Conservation (phyloP, 176 grass and related monocot genomes). For the Hordeum marinum region DNA sequence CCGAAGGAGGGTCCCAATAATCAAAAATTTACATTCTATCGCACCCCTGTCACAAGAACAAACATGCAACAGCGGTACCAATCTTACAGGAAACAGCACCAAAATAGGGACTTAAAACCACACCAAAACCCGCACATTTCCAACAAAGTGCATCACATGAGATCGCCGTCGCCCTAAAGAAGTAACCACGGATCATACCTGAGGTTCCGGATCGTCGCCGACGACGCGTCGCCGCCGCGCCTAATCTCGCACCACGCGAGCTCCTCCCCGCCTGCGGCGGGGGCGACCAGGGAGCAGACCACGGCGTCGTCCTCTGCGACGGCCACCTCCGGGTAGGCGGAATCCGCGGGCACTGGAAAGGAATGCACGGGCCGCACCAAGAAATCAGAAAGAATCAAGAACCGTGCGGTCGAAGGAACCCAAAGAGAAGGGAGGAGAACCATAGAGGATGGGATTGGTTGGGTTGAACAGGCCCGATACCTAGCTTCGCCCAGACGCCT, state of each 20-base stretch:
- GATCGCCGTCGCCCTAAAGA: background rate
- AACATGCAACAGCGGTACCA: background rate
- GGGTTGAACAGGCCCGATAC: constrained; percentile 6
- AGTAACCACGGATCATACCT: constrained; percentile 23
- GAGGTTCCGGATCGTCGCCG: constrained; percentile 54
- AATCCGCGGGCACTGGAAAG: constrained; percentile 56
- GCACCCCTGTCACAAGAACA: background rate
- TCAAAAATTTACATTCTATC: background rate
- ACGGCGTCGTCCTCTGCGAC: constrained; percentile 44
- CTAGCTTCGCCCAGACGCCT: constrained; percentile 71
- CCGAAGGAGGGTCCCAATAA: background rate
- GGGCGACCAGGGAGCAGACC: constrained; percentile 46
- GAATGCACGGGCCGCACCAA: background rate
- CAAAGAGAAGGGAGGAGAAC: background rate
- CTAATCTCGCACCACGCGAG: constrained; percentile 76
- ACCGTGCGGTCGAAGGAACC: constrained; percentile 24
- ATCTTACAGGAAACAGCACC: background rate
- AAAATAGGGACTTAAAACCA: background rate
- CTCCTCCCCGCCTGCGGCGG: constrained; percentile 34
- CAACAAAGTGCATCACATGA: background rate
- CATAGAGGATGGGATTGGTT: no score
- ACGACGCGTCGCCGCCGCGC: constrained; percentile 28
- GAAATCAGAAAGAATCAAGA: constrained; percentile 28
- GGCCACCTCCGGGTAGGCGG: constrained; percentile 41
- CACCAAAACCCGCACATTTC: background rate